phyloP scores from a whole-genome alignment of 768 basidiomycete species.

The Hygrocybe punicea region DNA sequence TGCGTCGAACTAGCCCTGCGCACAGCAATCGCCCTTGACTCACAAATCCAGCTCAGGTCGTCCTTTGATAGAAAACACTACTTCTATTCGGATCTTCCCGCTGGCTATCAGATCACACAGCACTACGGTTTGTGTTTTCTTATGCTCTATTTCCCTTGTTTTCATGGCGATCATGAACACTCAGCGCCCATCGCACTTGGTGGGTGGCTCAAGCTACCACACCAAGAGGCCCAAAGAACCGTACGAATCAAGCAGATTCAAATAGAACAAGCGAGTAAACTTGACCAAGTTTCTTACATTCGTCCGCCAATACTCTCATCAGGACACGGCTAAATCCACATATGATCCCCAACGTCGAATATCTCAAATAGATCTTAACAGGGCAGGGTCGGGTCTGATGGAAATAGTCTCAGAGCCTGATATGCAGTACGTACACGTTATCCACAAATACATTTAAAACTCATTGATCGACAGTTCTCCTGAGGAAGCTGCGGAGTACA shows the following conservation, averaged over 20 bases:
- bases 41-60: constrained; percentile 62
- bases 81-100: constrained; percentile 91
- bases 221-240: constrained; percentile 29
- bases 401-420: constrained; percentile 97
- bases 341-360: constrained; percentile 48
- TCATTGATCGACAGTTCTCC: constrained; percentile 46
- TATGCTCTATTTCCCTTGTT: neutral
- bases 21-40: constrained; percentile 73
- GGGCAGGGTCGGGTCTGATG: constrained; percentile 86
- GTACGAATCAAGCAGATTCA: constrained; percentile 95
- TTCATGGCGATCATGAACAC: neutral
- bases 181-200: constrained; percentile 75
- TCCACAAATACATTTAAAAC: constrained; percentile 23
- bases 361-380: constrained; percentile 79
- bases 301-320: constrained; percentile 1
- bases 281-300: neutral
- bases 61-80: constrained; percentile 98
- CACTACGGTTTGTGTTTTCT: neutral
- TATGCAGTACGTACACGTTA: constrained; percentile 51
- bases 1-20: constrained; percentile 78
- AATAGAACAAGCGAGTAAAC: constrained; percentile 75
- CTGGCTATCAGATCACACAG: constrained; percentile 86
- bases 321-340: constrained; percentile 92
- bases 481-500: constrained; percentile 87
- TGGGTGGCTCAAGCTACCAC: constrained; percentile 53